phyloP scores from a whole-genome alignment of 495 filamentous ascomycete species.

The Trichocladium antarcticum region DNA sequence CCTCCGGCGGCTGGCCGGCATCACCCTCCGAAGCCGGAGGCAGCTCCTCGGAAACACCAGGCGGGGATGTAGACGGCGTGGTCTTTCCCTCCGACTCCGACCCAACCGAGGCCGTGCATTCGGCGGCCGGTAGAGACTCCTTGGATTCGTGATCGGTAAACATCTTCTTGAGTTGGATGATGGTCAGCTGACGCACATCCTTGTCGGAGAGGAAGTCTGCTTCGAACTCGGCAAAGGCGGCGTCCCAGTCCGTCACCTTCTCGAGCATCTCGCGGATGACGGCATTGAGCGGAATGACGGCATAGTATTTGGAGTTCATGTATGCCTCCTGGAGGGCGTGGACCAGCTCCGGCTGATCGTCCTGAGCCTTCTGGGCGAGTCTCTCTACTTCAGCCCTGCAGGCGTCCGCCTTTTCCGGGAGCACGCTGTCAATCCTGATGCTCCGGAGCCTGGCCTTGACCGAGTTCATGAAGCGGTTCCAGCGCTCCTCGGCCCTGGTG shows the following conservation, averaged over 20 bases:
- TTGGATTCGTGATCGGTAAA: slow-evolving; percentile 82
- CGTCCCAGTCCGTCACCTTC: slow-evolving; percentile 89
- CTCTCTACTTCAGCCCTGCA: slow-evolving; percentile 72
- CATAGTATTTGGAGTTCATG: slow-evolving; percentile 86
- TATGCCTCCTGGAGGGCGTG: slow-evolving; percentile 80
- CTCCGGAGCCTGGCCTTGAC: slow-evolving; percentile 71
- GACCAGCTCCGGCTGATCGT: slow-evolving; percentile 63
- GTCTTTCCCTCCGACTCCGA: slow-evolving; percentile 33
- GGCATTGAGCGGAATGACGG: slow-evolving; percentile 83
- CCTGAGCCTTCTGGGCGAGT: slow-evolving; percentile 61
- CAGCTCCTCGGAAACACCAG: slow-evolving; percentile 18
- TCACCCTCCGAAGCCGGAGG: slow-evolving; percentile 15
- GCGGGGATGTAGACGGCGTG: slow-evolving; percentile 27
- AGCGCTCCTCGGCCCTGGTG: slow-evolving; percentile 60
- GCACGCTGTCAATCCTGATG: slow-evolving; percentile 81
- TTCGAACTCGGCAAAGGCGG: slow-evolving; percentile 79
- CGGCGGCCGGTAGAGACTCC: slow-evolving; percentile 54
- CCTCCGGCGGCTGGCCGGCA: slow-evolving; percentile 7
- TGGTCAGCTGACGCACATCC: slow-evolving; percentile 84
- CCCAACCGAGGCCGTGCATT: slow-evolving; percentile 39
- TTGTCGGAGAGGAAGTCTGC: slow-evolving; percentile 94
- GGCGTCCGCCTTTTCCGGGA: slow-evolving; percentile 69
- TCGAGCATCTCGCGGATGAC: slow-evolving; percentile 82
- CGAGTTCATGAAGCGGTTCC: slow-evolving; percentile 76
- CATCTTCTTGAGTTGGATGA: slow-evolving; percentile 86